Conservation (phyloP, 202 grass and related monocot species). For the Eragrostis tef region DNA sequence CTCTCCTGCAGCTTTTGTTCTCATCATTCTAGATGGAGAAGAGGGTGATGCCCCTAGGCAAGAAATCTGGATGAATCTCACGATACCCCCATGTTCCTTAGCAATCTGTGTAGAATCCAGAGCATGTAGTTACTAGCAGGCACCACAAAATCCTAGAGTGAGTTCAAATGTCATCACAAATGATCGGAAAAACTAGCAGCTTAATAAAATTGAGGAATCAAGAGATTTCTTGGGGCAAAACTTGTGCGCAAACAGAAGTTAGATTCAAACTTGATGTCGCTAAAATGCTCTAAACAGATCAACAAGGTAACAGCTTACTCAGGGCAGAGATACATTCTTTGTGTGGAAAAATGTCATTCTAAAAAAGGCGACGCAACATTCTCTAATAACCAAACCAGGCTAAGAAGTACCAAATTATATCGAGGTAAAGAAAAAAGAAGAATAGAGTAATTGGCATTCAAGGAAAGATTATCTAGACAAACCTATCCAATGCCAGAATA, state of each 20-base stretch:
- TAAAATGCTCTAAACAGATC: slow-evolving; percentile 6
- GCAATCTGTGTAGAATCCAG: slow-evolving; percentile 68
- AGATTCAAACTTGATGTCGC: not conserved
- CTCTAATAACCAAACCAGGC: not conserved
- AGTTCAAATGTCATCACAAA: no score
- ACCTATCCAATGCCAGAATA: slow-evolving; percentile 24
- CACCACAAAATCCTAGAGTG: not conserved
- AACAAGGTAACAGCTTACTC: not conserved
- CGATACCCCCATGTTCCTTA: slow-evolving; percentile 92
- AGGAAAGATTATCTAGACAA: no score
- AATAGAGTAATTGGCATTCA: not conserved
- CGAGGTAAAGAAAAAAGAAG: not conserved
- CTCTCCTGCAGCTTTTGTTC: slow-evolving; percentile 83
- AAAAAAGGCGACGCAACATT: not conserved
- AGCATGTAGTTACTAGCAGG: slow-evolving; percentile 30
- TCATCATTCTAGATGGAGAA: slow-evolving; percentile 87
- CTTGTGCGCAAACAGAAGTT: not conserved
- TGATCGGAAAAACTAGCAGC: not conserved
- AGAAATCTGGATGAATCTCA: slow-evolving; percentile 97
- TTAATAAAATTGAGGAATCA: slow-evolving; percentile 18
- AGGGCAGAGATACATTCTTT: not conserved
- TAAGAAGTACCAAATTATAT: not conserved
- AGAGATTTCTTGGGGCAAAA: not conserved
- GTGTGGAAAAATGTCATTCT: slow-evolving; percentile 2
- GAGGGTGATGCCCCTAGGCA: slow-evolving; percentile 75